Base-by-base conservation (phyloP, 768 basidiomycete genomes). In the Sarcomyxa edulis region DNA sequence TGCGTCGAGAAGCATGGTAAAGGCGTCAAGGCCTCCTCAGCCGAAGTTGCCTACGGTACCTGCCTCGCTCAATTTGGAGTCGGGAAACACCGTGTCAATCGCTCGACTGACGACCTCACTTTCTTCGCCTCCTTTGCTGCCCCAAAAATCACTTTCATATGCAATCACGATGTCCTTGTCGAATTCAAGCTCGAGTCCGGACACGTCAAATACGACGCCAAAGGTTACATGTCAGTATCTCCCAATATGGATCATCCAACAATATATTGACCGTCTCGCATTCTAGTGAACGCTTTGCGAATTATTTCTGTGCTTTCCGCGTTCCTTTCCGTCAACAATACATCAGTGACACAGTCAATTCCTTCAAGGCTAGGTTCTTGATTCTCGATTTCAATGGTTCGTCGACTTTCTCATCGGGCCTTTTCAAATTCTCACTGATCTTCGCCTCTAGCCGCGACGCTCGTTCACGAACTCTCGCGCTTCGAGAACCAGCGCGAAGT, bases 121-220 rank as follows among this genome's bases (percentile, higher is more conserved):
- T 54, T 54, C 37, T 43, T 20, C 39, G 44, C 44, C 20, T 32
- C 36, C 31, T 54, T 54, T 24, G 34, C 26, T 27, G 32, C 46
- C 25, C 52, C 52, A 7, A 43, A 40, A 20, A 40, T 54, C 20
- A 44, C 51, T 30, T 47, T 54, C 38, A 49, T 51, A 40, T 53
- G 52, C 35, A 53, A 53, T 43, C 51, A 53, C 42, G 52, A 53
- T 34, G 41, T 37, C 8, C 43, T 47, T 15, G 40, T 53, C 16
- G 32, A 37, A 33, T 24, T 54, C 33, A 42, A 32, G n/a, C 22
- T 54, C 11, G 32, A 47, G 22, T 30, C 20, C 9, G 52, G 51
- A 20, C 50, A 51, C 30, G 38, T 48, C 38, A 52, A 46, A 30
- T 39, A 22, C 32, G 47, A 43, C 25, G 40, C 21, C 16, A 49